These are phyloP conservation scores for Andrographis paniculata DNA, from an alignment of 305 asterid species.

Conservation along the genomic window DNA sequence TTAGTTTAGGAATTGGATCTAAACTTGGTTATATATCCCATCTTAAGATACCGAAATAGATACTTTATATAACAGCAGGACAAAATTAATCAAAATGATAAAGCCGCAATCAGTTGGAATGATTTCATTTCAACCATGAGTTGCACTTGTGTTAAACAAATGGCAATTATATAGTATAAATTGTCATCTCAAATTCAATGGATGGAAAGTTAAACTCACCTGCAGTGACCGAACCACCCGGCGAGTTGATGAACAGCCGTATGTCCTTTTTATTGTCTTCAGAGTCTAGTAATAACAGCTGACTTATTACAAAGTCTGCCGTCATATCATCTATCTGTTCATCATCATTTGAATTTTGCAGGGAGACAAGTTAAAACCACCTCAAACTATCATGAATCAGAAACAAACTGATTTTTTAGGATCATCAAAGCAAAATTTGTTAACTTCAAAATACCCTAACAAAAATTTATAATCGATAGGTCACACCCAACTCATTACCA, in stretches of 20 bases:
- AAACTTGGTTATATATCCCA: background rate
- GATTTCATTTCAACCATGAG: no score
- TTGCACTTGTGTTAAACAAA: no score
- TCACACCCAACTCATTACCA: background rate
- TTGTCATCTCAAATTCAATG: slow-evolving; percentile 4
- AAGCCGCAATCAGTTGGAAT: background rate
- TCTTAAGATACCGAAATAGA: background rate
- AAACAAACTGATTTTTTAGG: background rate
- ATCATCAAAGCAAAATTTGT: background rate
- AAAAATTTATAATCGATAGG: background rate
- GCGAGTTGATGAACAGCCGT: slow-evolving; percentile 77
- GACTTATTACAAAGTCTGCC: slow-evolving; percentile 78
- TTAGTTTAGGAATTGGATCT: no score
- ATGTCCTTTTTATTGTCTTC: slow-evolving; percentile 72
- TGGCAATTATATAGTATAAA: no score
- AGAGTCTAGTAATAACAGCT: slow-evolving; percentile 75
- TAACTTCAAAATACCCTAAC: background rate
- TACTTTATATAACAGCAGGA: background rate
- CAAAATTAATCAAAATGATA: background rate
- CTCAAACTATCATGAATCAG: background rate
- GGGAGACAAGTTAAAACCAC: slow-evolving; percentile 8
- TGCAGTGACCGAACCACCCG: slow-evolving; percentile 86
- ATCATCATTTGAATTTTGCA: slow-evolving; percentile 16
- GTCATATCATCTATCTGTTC: slow-evolving; percentile 74
- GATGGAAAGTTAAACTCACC: slow-evolving; percentile 33